Conservation (phyloP, 164 flowering plant species). For the Protea cynaroides region DNA sequence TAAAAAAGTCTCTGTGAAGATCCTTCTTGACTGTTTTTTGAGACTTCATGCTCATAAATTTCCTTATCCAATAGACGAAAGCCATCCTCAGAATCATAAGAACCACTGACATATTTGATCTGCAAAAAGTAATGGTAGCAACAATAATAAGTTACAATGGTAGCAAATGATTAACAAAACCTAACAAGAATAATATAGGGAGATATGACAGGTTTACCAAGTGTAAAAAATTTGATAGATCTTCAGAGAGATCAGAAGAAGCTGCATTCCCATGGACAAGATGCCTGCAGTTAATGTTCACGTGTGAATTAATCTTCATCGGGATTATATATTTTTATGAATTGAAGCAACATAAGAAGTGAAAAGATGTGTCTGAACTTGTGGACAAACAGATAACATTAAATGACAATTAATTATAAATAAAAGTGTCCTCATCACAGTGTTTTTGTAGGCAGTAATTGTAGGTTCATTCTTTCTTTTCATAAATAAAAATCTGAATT, state of each 20-base stretch:
- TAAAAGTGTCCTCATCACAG: too few species aligned
- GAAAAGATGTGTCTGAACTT: not conserved
- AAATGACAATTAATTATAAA: too few species aligned
- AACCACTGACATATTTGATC: slow-evolving; percentile 91
- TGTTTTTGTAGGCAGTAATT: too few species aligned
- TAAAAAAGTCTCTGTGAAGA: slow-evolving; percentile 87
- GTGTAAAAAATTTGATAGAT: slow-evolving; percentile 59
- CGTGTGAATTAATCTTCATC: slow-evolving; percentile 3
- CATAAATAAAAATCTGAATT: not conserved
- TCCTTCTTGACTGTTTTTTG: slow-evolving; percentile 62
- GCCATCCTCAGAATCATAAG: slow-evolving; percentile 79
- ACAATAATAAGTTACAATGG: slow-evolving; percentile 1
- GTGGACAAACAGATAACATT: not conserved
- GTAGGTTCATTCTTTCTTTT: too few species aligned
- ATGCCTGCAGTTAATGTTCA: slow-evolving; percentile 43
- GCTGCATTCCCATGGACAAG: slow-evolving; percentile 39
- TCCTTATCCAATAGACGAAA: slow-evolving; percentile 66
- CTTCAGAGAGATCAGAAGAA: slow-evolving; percentile 44
- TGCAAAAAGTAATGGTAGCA: slow-evolving; percentile 23
- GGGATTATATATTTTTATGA: not conserved
- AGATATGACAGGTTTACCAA: slow-evolving; percentile 45
- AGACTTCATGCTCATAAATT: slow-evolving; percentile 64
- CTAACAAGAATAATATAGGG: slow-evolving; percentile 1
- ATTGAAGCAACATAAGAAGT: not conserved
- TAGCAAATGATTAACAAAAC: not conserved